Conservation (phyloP, 768 basidiomycete species). For the Podaxis mareebaensis region DNA sequence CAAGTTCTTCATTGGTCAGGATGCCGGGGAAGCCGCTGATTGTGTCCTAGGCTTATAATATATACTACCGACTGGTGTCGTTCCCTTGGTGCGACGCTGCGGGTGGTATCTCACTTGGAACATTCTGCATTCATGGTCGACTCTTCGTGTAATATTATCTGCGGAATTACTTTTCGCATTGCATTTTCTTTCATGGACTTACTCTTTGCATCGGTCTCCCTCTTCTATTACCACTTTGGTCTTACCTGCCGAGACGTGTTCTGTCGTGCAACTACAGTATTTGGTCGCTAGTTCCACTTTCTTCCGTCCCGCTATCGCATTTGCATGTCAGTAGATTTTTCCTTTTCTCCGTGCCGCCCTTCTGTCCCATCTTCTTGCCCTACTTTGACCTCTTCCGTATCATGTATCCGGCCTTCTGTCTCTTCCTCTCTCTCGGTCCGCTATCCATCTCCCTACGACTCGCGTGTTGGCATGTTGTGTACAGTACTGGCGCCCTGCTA, state of each 20-base stretch:
- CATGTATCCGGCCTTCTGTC: neutral
- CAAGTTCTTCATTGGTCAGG: constrained; percentile 2
- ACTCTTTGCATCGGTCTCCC: neutral
- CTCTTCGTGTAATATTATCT: neutral
- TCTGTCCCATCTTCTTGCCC: neutral
- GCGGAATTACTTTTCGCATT: neutral
- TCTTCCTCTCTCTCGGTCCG: neutral
- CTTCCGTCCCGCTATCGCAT: no score
- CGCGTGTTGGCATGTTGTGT: constrained; percentile 5
- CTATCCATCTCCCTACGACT: neutral
- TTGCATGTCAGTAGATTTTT: neutral
- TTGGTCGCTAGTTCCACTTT: neutral
- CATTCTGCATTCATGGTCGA: neutral
- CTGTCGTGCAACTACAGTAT: neutral
- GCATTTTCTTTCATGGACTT: neutral
- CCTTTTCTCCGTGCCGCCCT: neutral
- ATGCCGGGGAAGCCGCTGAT: neutral
- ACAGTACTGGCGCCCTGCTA: constrained; percentile 3
- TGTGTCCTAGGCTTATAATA: neutral
- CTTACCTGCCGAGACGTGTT: neutral
- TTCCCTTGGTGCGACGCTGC: neutral
- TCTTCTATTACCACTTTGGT: neutral
- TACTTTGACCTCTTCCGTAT: neutral
- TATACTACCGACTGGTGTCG: neutral
- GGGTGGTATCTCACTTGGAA: neutral